Evolutionary conservation across 805 yeast genomes (phyloP).

Genomic region (Candida gorgasii): DNA sequence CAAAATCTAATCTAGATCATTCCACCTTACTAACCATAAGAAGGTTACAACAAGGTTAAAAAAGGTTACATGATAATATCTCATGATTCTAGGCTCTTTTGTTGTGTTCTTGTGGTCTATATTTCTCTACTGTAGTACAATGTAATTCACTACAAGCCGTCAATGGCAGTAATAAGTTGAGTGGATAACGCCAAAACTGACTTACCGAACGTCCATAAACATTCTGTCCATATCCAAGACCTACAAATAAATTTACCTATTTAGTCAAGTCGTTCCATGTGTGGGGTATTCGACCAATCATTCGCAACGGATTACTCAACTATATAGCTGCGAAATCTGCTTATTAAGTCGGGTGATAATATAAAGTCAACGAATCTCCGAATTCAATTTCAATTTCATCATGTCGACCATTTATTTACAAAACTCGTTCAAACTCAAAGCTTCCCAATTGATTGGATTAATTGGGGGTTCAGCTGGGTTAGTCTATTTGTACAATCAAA

Average conservation of each 20-base stretch:
- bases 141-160: no score
- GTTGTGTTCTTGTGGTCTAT: no score
- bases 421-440: slow-evolving; percentile 1
- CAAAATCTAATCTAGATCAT: no score
- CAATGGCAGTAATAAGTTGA: no score
- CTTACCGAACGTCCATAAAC: no score
- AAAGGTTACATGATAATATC: no score
- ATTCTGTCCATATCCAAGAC: neutral
- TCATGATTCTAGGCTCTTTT: no score
- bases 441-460: slow-evolving; percentile 5
- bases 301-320: slow-evolving; percentile 3
- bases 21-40: no score
- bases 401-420: slow-evolving; percentile 7
- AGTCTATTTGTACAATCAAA: neutral
- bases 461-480: slow-evolving; percentile 6
- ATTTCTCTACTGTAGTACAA: no score
- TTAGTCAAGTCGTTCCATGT: neutral
- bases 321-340: slow-evolving; percentile 5
- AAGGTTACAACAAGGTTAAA: no score
- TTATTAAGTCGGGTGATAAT: slow-evolving; percentile 4
- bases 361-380: neutral
- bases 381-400: no score
- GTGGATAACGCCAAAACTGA: no score
- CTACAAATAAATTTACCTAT: neutral
- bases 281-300: slow-evolving; percentile 7